Evolutionary conservation across 257 asterid species (phyloP).

Genomic region (Linaria vulgaris): DNA sequence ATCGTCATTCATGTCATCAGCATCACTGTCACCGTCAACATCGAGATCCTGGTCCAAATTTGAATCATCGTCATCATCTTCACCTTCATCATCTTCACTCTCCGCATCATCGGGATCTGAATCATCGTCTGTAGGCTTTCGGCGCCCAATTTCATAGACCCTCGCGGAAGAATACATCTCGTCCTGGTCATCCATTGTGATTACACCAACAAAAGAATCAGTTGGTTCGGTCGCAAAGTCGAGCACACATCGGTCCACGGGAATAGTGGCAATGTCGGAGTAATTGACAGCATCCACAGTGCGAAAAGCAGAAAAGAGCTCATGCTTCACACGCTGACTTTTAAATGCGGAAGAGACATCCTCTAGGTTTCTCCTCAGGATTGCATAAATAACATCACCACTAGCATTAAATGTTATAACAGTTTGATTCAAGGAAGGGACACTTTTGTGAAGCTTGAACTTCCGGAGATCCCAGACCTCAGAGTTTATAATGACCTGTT

Average conservation of each 20-base stretch:
- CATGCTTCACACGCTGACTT: conserved; percentile 82
- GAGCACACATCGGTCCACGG: conserved; percentile 92
- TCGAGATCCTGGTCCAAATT: conserved; percentile 59
- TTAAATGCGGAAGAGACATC: conserved; percentile 82
- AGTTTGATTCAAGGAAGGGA: conserved; percentile 88
- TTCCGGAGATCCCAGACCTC: conserved; percentile 99
- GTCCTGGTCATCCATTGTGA: conserved; percentile 92
- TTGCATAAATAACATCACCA: conserved; percentile 91
- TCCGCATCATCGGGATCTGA: conserved; percentile 98
- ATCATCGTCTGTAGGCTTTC: conserved; percentile 90
- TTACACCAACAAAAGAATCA: conserved; percentile 88
- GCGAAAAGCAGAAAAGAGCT: conserved; percentile 92
- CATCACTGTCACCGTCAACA: conserved; percentile 71
- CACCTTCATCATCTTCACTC: conserved; percentile 81
- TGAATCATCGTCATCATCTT: conserved; percentile 67
- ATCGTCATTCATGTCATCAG: conserved; percentile 65
- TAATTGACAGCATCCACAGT: conserved; percentile 92
- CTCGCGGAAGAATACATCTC: conserved; percentile 96
- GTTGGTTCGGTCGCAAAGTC: conserved; percentile 92
- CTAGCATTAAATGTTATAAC: conserved; percentile 78
- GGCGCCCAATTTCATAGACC: conserved; percentile 86
- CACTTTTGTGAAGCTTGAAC: conserved; percentile 74
- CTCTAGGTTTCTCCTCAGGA: conserved; percentile 88
- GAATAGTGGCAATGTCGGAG: conserved; percentile 86
- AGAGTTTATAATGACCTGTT: conserved; percentile 88